These are phyloP conservation scores for Aspergillus olivimuriae DNA, from an alignment of 495 filamentous ascomycete species.

Conservation along the genomic window DNA sequence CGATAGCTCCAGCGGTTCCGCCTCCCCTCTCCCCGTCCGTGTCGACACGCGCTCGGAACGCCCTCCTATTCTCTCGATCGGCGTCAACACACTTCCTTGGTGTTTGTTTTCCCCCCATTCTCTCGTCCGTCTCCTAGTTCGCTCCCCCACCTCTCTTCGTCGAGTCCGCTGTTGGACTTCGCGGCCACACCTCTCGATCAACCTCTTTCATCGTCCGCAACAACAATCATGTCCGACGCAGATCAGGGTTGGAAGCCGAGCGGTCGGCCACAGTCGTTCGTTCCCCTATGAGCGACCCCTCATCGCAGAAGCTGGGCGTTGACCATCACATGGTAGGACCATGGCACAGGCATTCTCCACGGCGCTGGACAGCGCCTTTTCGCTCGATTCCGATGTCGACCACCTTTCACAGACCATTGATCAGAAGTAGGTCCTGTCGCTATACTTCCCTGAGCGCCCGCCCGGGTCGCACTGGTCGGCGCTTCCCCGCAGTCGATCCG, in stretches of 20 bases:
- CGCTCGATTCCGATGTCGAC: slow-evolving; percentile 72
- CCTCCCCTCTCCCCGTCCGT: slow-evolving; percentile 1
- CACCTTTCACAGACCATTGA: slow-evolving; percentile 71
- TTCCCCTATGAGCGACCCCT: slow-evolving; percentile 14
- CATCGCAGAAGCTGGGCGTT: slow-evolving; percentile 12
- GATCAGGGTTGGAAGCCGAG: slow-evolving; percentile 74
- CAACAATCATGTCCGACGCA: slow-evolving; percentile 48
- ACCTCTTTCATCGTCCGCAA: slow-evolving; percentile 1
- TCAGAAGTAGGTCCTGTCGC: slow-evolving; percentile 86
- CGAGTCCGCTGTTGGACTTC: background rate
- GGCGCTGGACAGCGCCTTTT: slow-evolving; percentile 83
- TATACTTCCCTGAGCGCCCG: no score
- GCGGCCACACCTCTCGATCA: background rate
- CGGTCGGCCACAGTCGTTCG: slow-evolving; percentile 76
- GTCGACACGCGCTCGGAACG: background rate
- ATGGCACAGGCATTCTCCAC: slow-evolving; percentile 82
- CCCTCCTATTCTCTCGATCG: background rate
- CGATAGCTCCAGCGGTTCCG: background rate
- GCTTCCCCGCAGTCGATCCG: background rate
- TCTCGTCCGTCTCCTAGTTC: background rate
- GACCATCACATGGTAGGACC: slow-evolving; percentile 50
- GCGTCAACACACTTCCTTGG: background rate
- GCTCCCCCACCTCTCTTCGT: background rate
- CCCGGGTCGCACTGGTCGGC: background rate
- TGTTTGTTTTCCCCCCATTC: background rate